Evolutionary conservation across 106 monocot genomes (phyloP), one percentile per base, ranked within the genome.

Genomic region (Allium cepa): DNA sequence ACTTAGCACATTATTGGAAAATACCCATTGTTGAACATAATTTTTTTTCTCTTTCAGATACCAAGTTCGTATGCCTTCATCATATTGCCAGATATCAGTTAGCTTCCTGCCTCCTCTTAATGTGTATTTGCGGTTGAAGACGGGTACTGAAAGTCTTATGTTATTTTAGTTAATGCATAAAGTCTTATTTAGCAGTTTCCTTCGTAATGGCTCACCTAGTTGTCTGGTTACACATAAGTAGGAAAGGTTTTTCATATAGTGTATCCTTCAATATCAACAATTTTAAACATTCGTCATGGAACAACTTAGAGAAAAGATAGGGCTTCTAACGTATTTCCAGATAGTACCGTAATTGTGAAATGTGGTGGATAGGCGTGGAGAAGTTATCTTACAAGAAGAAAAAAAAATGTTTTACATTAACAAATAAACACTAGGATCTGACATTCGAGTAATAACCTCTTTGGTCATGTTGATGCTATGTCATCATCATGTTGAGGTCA

Each of bases 21-120:
- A 36, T 22, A 22, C 36, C 36, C 36, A 36, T 5, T 36, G 5
- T 36, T 36, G 36, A 36, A 36, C 46, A 7, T 16, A 67, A 10
- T 49, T 26, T 74, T 26, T 76, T 63, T 57, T 68, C 53, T 68
- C 47, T 69, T 53, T 50, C 72, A 84, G 83, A 68, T 73, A 36
- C 45, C 70, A 72, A n/a, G 15, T 73, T 56, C 60, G 59, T 70
- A 47, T 59, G 28, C 59, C 56, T 76, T 59, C 72, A 55, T 80
- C 69, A 27, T 50, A 73, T 70, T 73, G 15, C 59, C 53, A 69
- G 77, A 57, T 50, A 60, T 57, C 64, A 3, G 47, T 70, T 60
- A 56, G 17, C 48, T 53, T 17, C 48, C 26, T 59, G 45, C 59
- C 64, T 49, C 66, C 74, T 58, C 50, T 26, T 66, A 78, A 69